Base-by-base conservation (phyloP, 2,329 filamentous ascomycete genomes). In the Fusarium devonianum region DNA sequence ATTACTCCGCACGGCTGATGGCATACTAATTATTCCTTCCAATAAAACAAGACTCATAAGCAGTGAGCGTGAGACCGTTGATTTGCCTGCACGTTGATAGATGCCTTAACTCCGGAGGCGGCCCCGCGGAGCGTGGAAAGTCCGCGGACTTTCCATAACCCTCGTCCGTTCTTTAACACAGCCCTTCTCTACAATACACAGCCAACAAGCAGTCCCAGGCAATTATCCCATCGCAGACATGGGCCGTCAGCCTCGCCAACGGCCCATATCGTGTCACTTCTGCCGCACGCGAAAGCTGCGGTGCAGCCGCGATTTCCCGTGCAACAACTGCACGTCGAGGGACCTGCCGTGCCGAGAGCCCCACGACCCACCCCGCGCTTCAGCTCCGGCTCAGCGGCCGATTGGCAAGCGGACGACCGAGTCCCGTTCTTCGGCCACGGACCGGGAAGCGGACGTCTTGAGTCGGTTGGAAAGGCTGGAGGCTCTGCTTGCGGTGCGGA, bases 291-390 rank as follows among this genome's bases (percentile, higher is more conserved):
- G 68, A 46, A 73, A 72, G 59, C 51, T 72, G 32, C 66, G 70
- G 28, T 73, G 70, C 58, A 72, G 69, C 43, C 66, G 70, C 29
- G 59, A 67, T 36, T 71, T 71, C 39, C 70, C 70, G 3, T 73
- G 70, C 51, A 64, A 65, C 37, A 72, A 72, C 61, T 72, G 70
- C 53, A 68, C 66, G 37, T 67, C 64, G 50, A 68, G 70, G 54
- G 69, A 69, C 52, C 57, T 71, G 17, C 53, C 57, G 14, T 72
- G 70, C 54, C 65, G 64, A 26, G 60, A 63, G 19, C 41, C 56
- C 12, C 56, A 53, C 30, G 59, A 64, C 53, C 63, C 63, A 63
- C 60, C 46, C 39, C 51, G 57, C 33, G 35, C 55, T 26, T 12
- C 38, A 14, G 49, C 37, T 18, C 52, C 46, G 34, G 49, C 56